Percentiles rank a stretch among this genome's conserved stretches.
Conservation (phyloP, 345 rosid species). For the Isatis tinctoria region DNA sequence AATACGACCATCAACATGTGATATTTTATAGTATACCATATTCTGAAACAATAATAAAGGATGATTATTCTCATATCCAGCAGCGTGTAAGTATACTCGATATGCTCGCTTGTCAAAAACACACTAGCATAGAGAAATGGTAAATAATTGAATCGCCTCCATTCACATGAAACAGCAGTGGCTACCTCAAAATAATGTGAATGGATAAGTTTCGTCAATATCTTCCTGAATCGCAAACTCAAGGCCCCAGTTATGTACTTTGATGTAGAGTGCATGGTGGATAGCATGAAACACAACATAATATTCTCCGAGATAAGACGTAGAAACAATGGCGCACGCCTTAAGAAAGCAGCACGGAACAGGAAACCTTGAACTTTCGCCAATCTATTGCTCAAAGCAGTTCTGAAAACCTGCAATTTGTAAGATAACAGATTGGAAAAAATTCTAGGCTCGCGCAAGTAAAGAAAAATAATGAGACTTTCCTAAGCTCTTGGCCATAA, state of each 20-base stretch:
- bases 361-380: slow-evolving; percentile 99
- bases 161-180: not conserved
- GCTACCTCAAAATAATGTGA: slow-evolving; percentile 81
- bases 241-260: slow-evolving; percentile 84
- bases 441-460: not conserved
- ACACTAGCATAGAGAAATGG: not conserved
- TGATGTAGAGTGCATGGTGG: slow-evolving; percentile 80
- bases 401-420: slow-evolving; percentile 66
- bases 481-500: not conserved
- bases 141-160: not conserved
- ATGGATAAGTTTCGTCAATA: slow-evolving; percentile 89
- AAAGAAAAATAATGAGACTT: not conserved
- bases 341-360: slow-evolving; percentile 93
- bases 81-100: not conserved
- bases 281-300: slow-evolving; percentile 78
- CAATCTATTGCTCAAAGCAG: slow-evolving; percentile 87
- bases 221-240: slow-evolving; percentile 85
- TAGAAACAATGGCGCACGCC: slow-evolving; percentile 79
- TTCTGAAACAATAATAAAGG: slow-evolving; percentile 52
- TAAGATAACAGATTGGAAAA: slow-evolving; percentile 5
- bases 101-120: slow-evolving; percentile 9
- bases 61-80: not conserved
- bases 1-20: slow-evolving; percentile 94
- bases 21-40: slow-evolving; percentile 96
- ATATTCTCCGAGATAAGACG: slow-evolving; percentile 88